phyloP scores from a whole-genome alignment of 495 filamentous ascomycete genomes.

The Schizothecium vesticola region DNA sequence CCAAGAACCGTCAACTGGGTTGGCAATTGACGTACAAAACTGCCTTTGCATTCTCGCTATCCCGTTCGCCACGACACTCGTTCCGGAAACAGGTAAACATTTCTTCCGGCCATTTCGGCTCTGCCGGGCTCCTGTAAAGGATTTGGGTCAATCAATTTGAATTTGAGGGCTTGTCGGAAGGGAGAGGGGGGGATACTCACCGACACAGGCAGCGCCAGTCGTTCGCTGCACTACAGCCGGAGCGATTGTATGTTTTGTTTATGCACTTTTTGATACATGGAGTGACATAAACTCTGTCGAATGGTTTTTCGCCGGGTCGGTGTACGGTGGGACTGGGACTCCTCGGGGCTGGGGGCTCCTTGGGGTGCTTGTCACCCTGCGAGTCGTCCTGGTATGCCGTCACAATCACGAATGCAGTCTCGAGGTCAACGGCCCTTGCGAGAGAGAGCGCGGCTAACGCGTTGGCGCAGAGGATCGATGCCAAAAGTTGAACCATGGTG shows the following conservation, averaged over 20 bases:
- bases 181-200: background rate
- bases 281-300: background rate
- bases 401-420: background rate
- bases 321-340: background rate
- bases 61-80: background rate
- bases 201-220: background rate
- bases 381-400: too few species aligned
- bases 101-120: background rate
- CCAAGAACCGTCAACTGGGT: background rate
- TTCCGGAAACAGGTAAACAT: background rate
- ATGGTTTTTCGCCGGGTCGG: background rate
- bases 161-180: background rate
- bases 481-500: background rate
- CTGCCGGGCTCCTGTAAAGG: background rate
- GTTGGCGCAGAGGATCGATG: background rate
- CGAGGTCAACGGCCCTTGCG: background rate
- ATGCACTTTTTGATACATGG: background rate
- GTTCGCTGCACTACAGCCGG: background rate
- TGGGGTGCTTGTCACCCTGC: background rate
- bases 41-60: background rate
- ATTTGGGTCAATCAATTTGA: background rate
- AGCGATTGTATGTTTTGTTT: background rate
- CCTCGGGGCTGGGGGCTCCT: background rate
- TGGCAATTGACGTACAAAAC: background rate
- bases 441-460: background rate